These are phyloP conservation scores for Yamadazyma nakazawae DNA, from an alignment of 805 yeast species.

Conservation along the genomic window DNA sequence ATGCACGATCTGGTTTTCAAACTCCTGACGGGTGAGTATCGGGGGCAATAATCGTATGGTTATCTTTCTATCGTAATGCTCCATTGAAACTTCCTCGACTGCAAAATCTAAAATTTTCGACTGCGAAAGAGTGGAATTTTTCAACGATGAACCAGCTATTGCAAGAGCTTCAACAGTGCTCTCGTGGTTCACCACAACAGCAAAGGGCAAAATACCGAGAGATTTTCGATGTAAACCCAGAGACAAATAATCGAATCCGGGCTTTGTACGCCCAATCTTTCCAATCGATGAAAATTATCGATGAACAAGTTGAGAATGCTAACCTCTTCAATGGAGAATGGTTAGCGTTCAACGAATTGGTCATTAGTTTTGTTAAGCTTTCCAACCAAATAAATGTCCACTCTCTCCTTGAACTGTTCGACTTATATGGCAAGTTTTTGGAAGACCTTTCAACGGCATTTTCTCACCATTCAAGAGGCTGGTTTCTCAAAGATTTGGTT, in stretches of 20 bases:
- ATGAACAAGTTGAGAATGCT: constrained; percentile 2
- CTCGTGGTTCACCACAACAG: constrained; percentile 6
- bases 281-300: constrained; percentile 1
- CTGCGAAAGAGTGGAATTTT: not conserved
- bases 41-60: constrained; percentile 45
- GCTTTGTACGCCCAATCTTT: constrained; percentile 7
- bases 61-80: constrained; percentile 13
- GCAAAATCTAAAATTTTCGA: not conserved
- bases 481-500: constrained; percentile 32
- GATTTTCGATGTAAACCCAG: constrained; percentile 15
- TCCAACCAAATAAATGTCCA: constrained; percentile 53
- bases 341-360: constrained; percentile 44
- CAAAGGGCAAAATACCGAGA: constrained; percentile 5
- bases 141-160: constrained; percentile 11
- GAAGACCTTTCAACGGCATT: constrained; percentile 49
- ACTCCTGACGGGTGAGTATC: constrained; percentile 23
- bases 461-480: constrained; percentile 39
- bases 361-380: constrained; percentile 45
- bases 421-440: constrained; percentile 46
- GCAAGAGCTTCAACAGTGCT: constrained; percentile 7
- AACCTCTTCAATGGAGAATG: constrained; percentile 30
- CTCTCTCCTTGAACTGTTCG: constrained; percentile 51
- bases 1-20: constrained; percentile 18
- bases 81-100: constrained; percentile 1
- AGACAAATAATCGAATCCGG: constrained; percentile 6